Evolutionary conservation across 345 rosid species (phyloP), one percentile per base, ranked within the genome.

Genomic region (Excoecaria agallocha): DNA sequence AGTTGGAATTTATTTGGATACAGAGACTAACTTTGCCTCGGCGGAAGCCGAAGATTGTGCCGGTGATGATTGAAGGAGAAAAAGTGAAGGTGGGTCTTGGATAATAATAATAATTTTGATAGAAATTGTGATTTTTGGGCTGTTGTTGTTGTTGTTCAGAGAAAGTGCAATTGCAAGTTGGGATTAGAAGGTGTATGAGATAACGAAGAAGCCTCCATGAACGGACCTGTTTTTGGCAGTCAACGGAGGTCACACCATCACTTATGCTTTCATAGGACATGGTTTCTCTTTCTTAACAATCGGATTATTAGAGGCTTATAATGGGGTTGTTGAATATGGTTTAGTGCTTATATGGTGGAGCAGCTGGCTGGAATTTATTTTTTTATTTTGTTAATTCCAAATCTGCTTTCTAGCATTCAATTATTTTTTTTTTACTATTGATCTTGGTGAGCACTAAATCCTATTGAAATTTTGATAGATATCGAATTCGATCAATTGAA

Each of bases 191-290:
- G 71, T 81, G 64, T 6, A 86, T 51, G 39, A 91, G 79, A 43
- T 85, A 86, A 0, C 91, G 89, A 25, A 89, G 85, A 55, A 91
- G 83, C 76, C 89, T 79, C 94, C 94, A 91, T 46, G 94, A 91
- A 6, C 86, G 90, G 74, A 91, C 92, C 74, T 91, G 94, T 77
- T 89, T 91, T 41, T 91, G 87, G 82, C 97, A 91, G 72, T 91
- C 94, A 13, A 89, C 90, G 17, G 90, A 68, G 76, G 91, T 78
- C 54, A 86, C 85, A 20, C 78, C 81, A n/a, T 59, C 75, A 66
- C 83, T 25, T 51, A 86, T 77, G 52, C 69, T 79, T 62, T 82
- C 72, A 73, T 78, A 85, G 46, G 86, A 39, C 88, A 89, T 86
- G 76, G 67, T 30, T 30, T 30, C 30, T 30, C 30, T 30, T 30